Conservation (phyloP, 768 basidiomycete species). For the Leccinum sublutescens region DNA sequence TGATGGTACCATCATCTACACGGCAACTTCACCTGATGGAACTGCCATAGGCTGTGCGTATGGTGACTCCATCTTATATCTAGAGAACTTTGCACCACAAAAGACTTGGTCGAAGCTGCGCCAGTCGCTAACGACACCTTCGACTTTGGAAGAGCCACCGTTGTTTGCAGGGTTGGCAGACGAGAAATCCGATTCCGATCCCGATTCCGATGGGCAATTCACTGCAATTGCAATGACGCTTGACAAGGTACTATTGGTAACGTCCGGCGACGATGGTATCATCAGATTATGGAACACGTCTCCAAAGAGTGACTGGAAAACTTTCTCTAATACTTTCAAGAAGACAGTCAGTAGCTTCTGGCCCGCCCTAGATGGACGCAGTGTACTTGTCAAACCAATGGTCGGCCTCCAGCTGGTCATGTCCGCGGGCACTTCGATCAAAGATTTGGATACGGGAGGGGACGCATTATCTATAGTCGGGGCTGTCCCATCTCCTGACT, state of each 20-base stretch:
- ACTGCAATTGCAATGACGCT: conserved; percentile 11
- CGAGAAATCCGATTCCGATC: too few relatives aligned
- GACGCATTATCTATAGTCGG: neutral
- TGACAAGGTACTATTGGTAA: conserved; percentile 10
- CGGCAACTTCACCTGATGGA: conserved; percentile 11
- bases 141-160: conserved; percentile 10
- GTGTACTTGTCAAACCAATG: conserved; percentile 11
- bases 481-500: conserved; percentile 15
- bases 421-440: conserved; percentile 1
- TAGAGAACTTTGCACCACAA: neutral
- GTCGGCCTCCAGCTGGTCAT: conserved; percentile 7
- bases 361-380: conserved; percentile 13
- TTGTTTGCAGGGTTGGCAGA: neutral
- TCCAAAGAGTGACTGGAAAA: conserved; percentile 7
- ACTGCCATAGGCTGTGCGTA: conserved; percentile 2
- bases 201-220: neutral
- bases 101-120: conserved; percentile 8
- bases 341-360: neutral
- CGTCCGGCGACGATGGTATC: conserved; percentile 3
- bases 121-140: neutral
- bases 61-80: neutral
- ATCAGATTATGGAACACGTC: conserved; percentile 17
- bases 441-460: conserved; percentile 13
- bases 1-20: conserved; percentile 5
- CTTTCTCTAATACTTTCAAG: neutral